These are phyloP conservation scores for Apium graveolens DNA, from an alignment of 129 eudicot species.

Conservation along the genomic window DNA sequence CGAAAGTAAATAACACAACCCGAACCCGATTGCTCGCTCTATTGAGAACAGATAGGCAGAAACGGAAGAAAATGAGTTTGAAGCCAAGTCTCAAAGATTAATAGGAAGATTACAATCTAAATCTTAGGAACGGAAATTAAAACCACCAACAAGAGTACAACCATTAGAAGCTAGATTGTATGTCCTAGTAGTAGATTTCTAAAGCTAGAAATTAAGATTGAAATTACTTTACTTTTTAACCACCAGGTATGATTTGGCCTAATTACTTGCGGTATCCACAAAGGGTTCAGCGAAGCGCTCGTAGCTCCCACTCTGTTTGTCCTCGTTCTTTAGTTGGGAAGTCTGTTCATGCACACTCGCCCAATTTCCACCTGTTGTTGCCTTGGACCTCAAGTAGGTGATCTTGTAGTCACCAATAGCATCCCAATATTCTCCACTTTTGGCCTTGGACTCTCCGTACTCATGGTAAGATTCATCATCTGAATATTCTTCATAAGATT, in stretches of 20 bases:
- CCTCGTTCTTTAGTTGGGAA: not conserved
- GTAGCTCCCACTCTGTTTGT: slow-evolving; percentile 29
- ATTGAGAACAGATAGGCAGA: no score
- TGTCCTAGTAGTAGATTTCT: no score
- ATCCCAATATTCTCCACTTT: no score
- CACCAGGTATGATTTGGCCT: not conserved
- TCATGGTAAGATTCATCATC: not conserved
- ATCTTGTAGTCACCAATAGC: not conserved
- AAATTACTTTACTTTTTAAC: not conserved
- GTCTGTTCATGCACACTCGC: not conserved
- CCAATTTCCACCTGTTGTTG: not conserved
- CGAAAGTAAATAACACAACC: no score
- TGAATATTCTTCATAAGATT: no score
- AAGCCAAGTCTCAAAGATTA: no score
- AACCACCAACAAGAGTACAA: not conserved
- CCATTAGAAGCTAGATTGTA: not conserved
- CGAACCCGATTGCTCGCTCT: no score
- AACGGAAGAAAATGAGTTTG: no score
- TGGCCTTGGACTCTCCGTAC: no score
- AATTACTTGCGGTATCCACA: slow-evolving; percentile 14
- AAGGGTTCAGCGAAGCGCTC: slow-evolving; percentile 9
- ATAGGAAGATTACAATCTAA: no score
- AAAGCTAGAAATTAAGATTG: no score
- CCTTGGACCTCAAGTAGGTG: not conserved
- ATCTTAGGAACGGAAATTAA: not conserved